These are phyloP conservation scores for Zanthoxylum bungeanum DNA, from an alignment of 345 rosid genomes.

Conservation along the genomic window DNA sequence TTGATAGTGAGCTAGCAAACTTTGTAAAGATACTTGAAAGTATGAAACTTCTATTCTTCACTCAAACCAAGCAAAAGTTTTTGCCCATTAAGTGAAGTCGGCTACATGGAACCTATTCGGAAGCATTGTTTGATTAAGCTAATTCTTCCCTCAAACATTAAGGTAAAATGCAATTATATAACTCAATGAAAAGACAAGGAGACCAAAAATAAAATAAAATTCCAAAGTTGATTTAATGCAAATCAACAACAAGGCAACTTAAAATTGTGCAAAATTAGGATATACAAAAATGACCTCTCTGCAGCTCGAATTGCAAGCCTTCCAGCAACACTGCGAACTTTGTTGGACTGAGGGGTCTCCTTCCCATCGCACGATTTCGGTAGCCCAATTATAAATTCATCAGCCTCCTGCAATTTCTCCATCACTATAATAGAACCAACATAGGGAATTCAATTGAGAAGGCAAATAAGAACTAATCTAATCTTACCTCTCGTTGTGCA, in stretches of 20 bases:
- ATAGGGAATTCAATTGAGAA: not conserved
- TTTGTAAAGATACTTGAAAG: not conserved
- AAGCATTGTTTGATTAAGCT: too few species aligned
- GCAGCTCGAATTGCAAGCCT: slow-evolving; percentile 77
- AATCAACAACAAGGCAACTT: not conserved
- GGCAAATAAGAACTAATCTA: not conserved
- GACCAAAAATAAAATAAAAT: not conserved
- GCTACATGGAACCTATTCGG: too few species aligned
- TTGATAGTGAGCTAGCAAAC: too few species aligned
- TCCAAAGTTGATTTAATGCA: not conserved
- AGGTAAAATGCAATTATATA: too few species aligned
- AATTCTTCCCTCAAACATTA: too few species aligned
- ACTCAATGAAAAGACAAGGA: not conserved
- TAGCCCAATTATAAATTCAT: slow-evolving; percentile 82
- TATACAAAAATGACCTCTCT: slow-evolving; percentile 43
- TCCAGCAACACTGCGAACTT: slow-evolving; percentile 81
- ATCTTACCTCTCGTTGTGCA: slow-evolving; percentile 60
- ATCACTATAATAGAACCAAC: not conserved
- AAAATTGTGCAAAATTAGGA: not conserved
- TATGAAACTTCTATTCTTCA: not conserved
- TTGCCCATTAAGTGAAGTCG: too few species aligned
- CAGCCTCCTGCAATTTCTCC: slow-evolving; percentile 50
- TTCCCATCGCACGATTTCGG: slow-evolving; percentile 78
- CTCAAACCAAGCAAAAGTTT: not conserved
- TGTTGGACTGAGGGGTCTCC: slow-evolving; percentile 80